Evolutionary conservation across 768 basidiomycete species (phyloP), one percentile per base, ranked within the genome.

Genomic region (Suillus subaureus): DNA sequence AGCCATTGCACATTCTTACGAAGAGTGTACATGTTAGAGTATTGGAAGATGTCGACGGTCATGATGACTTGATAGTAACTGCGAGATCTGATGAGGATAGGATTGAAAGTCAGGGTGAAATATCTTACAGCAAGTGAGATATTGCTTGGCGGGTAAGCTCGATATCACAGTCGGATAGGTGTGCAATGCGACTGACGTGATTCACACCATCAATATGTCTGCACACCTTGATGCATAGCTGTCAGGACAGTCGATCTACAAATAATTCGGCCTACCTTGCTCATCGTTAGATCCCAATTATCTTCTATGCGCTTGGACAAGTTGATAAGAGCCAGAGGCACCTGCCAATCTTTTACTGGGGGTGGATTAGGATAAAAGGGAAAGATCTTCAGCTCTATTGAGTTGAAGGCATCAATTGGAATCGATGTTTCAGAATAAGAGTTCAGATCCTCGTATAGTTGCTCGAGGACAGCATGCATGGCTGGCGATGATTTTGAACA

Each of bases 361-460:
- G 91, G 91, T 21, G 97, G 97, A 70, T 98, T 99, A 26, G 94
- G 95, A 70, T 96, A 96, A 78, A 96, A 97, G 0, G 97, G 97
- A 67, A 98, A 95, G 52, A 99, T 92, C 76, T 97, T 96, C 69
- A 99, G 78, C 73, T 99, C 96, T 63, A 99, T 91, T 2, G 95
- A 94, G 73, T 96, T 97, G 82, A 95, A 95, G 52, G 87, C 85
- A 76, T 97, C 93, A 68, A 99, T 89, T 2, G 87, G 84, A 62
- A 99, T 96, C 2, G 93, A 94, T 1, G 97, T 96, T 79, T 98
- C 97, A 1, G 94, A 95, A 78, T 97, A 99, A 9, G 95, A 96
- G 77, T 98, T 99, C 70, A 99, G 79, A 71, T 99, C 97, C 72
- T 98, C 96, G 70, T 96, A 99, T 2, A 99, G 83, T 72, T 98